Evolutionary conservation across 345 rosid genomes (phyloP).

Genomic region (Citrus reticulata): DNA sequence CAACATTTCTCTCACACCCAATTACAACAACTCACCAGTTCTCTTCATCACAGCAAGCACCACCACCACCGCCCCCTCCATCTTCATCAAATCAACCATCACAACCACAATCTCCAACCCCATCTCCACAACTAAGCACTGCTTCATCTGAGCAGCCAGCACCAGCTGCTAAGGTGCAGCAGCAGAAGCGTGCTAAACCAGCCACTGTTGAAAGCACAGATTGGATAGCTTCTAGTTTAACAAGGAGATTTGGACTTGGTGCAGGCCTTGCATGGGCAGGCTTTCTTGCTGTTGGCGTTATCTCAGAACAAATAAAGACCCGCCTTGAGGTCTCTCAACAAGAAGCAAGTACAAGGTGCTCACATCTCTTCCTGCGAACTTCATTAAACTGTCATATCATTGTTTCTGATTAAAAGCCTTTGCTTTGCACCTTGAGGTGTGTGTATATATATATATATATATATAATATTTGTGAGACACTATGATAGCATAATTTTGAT

Average conservation of each 20-base stretch:
- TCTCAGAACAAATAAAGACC: slow-evolving; percentile 90
- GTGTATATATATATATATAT: too few species aligned
- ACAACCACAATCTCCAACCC: slow-evolving; percentile 24
- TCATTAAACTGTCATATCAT: too few species aligned
- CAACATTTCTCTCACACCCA: slow-evolving; percentile 38
- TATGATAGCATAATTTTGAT: background rate
- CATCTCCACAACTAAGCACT: slow-evolving; percentile 28
- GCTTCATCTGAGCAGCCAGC: slow-evolving; percentile 34
- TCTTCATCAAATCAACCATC: slow-evolving; percentile 35
- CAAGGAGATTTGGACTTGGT: slow-evolving; percentile 84
- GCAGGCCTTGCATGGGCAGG: slow-evolving; percentile 93
- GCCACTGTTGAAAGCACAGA: slow-evolving; percentile 59
- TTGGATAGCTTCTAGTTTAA: slow-evolving; percentile 84
- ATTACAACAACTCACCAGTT: slow-evolving; percentile 25
- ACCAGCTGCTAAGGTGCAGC: slow-evolving; percentile 29
- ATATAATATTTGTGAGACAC: background rate
- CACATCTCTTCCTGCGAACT: background rate
- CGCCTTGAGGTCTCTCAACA: slow-evolving; percentile 74
- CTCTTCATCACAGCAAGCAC: slow-evolving; percentile 24
- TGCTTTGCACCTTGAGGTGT: too few species aligned
- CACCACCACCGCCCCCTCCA: slow-evolving; percentile 28
- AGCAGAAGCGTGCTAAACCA: slow-evolving; percentile 32
- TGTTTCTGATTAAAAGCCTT: too few species aligned
- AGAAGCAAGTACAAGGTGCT: slow-evolving; percentile 75
- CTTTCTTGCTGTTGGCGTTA: slow-evolving; percentile 71